These are phyloP conservation scores for Cavenderia fasciculata DNA, from an alignment of 78 protist species.

Conservation along the genomic window DNA sequence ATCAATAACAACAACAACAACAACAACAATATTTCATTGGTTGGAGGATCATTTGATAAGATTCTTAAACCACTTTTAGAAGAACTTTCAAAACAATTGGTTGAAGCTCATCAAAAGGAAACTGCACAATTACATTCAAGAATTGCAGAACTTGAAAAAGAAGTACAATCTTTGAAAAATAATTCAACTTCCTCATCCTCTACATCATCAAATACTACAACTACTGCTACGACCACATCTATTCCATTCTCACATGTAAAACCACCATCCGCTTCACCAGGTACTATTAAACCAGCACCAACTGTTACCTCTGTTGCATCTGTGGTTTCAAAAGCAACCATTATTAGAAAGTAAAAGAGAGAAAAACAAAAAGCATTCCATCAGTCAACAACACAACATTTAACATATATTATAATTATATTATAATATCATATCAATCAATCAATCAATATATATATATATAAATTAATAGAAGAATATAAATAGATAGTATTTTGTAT, in stretches of 20 bases:
- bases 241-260: no score
- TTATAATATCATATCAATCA: no score
- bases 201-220: not conserved
- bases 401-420: no score
- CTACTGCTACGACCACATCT: not conserved
- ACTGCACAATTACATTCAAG: conserved; percentile 39
- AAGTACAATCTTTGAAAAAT: not conserved
- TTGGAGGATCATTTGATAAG: conserved; percentile 35
- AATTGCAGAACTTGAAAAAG: not conserved
- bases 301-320: conserved; percentile 17
- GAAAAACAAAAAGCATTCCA: no score
- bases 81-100: conserved; percentile 54
- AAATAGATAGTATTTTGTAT: no score
- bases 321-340: conserved; percentile 65
- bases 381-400: no score
- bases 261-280: not conserved
- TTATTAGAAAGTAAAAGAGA: no score
- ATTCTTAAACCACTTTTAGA: conserved; percentile 40
- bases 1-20: not conserved
- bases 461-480: no score
- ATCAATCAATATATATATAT: no score
- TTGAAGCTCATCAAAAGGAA: conserved; percentile 73
- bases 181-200: not conserved
- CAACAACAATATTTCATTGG: not conserved
- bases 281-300: not conserved